Evolutionary conservation across 352 stramenopile genomes (phyloP).

Genomic region (Phytophthora multivora): DNA sequence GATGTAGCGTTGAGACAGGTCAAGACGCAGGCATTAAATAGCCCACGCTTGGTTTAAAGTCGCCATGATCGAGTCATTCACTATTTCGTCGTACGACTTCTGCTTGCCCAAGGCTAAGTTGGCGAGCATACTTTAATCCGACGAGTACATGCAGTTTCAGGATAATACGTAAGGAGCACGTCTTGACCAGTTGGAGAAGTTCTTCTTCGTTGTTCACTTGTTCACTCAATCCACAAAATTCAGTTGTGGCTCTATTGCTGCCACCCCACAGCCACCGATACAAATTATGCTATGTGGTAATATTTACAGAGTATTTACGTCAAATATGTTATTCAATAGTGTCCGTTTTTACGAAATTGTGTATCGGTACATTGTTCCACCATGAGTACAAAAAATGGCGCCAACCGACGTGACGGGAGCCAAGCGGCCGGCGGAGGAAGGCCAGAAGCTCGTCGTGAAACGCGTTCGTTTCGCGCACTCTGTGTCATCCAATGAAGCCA

Average conservation of each 20-base stretch:
- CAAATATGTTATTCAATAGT: background rate
- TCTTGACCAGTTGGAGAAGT: too few relatives aligned
- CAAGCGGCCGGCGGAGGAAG: slow-evolving; percentile 16
- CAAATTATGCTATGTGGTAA: background rate
- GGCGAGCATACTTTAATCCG: slow-evolving; percentile 75
- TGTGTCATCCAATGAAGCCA: slow-evolving; percentile 52
- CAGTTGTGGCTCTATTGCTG: slow-evolving; percentile 8
- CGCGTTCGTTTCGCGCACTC: slow-evolving; percentile 67
- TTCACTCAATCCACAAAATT: slow-evolving; percentile 33
- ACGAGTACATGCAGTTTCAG: slow-evolving; percentile 12
- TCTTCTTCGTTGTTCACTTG: too few relatives aligned
- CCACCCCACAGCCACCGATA: slow-evolving; percentile 4
- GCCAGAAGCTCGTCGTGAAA: slow-evolving; percentile 38
- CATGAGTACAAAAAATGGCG: slow-evolving; percentile 37
- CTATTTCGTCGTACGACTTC: slow-evolving; percentile 85
- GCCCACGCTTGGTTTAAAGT: slow-evolving; percentile 88
- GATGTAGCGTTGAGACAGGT: slow-evolving; percentile 89
- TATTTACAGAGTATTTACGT: slow-evolving; percentile 18
- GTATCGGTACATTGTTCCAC: background rate
- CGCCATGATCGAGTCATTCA: slow-evolving; percentile 68
- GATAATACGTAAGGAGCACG: slow-evolving; percentile 1
- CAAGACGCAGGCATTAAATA: slow-evolving; percentile 69
- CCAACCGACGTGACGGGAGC: slow-evolving; percentile 20
- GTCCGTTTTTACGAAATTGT: slow-evolving; percentile 6
- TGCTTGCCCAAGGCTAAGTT: slow-evolving; percentile 79